Base-by-base conservation (phyloP, 2,329 filamentous ascomycete species). In the Alternaria consortialis region DNA sequence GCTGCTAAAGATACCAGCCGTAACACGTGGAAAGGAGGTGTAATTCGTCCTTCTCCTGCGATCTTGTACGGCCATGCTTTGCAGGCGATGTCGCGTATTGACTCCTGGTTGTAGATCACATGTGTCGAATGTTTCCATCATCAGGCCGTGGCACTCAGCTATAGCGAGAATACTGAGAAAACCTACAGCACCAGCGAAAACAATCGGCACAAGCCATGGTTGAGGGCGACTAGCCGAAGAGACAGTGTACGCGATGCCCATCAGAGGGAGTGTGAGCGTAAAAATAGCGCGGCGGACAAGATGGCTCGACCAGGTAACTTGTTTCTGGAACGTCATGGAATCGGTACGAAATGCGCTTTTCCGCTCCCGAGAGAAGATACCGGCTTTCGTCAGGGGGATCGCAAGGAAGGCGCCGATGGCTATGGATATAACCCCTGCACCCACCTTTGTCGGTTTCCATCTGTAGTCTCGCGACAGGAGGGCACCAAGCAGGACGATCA, bases 111-210 rank as follows among this genome's bases (percentile, higher is more conserved):
- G 90, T 4, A 94, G 82, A 75, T 94, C 91, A 40, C 89, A 92
- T n/a, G 88, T 91, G 74, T 94, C 91, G 75, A 90, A 94, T 0
- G 88, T 89, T 73, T 93, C 91, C 91, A 94, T 93, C 73, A 93
- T 85, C 32, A 94, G 80, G 1, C 91, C 90, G 65, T 90, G 87
- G 76, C 91, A 93, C 77, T 94, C 91, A 2, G 91, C 87, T 46
- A 92, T 88, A 1, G 90, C 91, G 9, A 94, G 84, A 53, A 88
- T 89, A 2, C 89, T 90, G 5, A 93, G 80, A 68, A 92, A 92
- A 0, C 90, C 90, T 13, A 93, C 85, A 4, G 87, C 74, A 1
- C 84, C 86, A 0, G 90, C 88, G 66, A 93, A 88, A 2, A 89
- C 73, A 4, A 88, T 88, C 3, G 91, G 91, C 0, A 89, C 80